These are phyloP conservation scores for Barnettozyma salicaria DNA, from an alignment of 805 yeast genomes.

Conservation along the genomic window DNA sequence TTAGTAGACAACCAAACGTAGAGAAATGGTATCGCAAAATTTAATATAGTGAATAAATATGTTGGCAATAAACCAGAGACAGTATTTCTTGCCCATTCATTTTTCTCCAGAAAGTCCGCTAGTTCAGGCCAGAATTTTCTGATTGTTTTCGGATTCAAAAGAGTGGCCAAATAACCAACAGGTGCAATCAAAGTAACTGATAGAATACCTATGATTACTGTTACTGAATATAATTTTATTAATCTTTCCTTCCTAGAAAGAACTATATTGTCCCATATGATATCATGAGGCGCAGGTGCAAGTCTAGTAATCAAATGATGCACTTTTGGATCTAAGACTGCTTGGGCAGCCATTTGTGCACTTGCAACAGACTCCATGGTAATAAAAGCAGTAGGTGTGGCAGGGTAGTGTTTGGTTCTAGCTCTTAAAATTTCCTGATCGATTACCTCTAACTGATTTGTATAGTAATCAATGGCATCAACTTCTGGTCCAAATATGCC, in stretches of 20 bases:
- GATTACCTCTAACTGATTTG: conserved; percentile 57
- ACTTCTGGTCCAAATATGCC: conserved; percentile 64
- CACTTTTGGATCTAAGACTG: conserved; percentile 85
- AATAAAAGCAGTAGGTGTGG: conserved; percentile 87
- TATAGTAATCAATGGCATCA: conserved; percentile 77
- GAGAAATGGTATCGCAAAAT: conserved; percentile 76
- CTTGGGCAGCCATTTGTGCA: conserved; percentile 96
- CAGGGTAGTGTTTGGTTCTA: conserved; percentile 61
- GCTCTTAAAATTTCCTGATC: conserved; percentile 67
- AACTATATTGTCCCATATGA: conserved; percentile 87
- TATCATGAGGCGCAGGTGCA: conserved; percentile 96
- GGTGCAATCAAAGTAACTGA: conserved; percentile 77
- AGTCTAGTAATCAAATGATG: conserved; percentile 72
- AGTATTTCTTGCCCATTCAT: conserved; percentile 67
- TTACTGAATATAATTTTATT: conserved; percentile 55
- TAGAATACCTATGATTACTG: conserved; percentile 57
- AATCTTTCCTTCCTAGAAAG: conserved; percentile 69
- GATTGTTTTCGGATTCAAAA: conserved; percentile 74
- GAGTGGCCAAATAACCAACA: conserved; percentile 76
- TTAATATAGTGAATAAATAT: conserved; percentile 79
- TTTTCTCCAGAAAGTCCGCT: conserved; percentile 57
- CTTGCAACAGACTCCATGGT: conserved; percentile 94
- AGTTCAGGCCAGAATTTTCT: conserved; percentile 76
- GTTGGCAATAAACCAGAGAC: conserved; percentile 91
- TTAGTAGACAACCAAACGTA: conserved; percentile 75